Conservation (phyloP, 2,329 filamentous ascomycete genomes). For the Pseudogymnoascus sp. region DNA sequence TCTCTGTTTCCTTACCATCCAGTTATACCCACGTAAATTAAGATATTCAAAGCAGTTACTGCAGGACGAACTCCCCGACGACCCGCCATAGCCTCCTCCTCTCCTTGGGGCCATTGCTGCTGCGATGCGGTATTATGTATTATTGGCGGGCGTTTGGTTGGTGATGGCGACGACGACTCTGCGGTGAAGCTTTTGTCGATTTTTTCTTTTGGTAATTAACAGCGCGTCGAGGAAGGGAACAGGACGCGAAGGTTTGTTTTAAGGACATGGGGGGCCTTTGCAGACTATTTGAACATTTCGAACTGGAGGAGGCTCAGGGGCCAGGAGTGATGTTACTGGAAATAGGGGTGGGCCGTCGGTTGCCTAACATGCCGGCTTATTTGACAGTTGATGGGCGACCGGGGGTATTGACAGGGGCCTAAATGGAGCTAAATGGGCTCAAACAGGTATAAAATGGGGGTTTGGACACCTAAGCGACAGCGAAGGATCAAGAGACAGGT, state of each 20-base stretch:
- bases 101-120: neutral
- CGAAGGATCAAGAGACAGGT: neutral
- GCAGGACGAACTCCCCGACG: neutral
- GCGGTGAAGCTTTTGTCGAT: neutral
- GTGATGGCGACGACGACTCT: neutral
- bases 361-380: neutral
- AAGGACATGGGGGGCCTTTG: neutral
- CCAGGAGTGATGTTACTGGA: neutral
- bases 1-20: neutral
- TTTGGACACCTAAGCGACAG: neutral
- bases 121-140: neutral
- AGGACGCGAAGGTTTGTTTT: neutral
- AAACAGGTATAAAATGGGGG: neutral
- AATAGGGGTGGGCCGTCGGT: neutral
- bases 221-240: neutral
- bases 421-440: neutral
- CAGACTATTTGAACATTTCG: neutral
- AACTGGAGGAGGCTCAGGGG: neutral
- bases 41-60: neutral
- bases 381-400: neutral
- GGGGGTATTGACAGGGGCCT: neutral
- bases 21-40: neutral
- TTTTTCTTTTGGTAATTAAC: neutral
- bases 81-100: neutral
- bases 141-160: neutral